Conservation (phyloP, 257 asterid genomes). For the Nicotiana obtusifolia region DNA sequence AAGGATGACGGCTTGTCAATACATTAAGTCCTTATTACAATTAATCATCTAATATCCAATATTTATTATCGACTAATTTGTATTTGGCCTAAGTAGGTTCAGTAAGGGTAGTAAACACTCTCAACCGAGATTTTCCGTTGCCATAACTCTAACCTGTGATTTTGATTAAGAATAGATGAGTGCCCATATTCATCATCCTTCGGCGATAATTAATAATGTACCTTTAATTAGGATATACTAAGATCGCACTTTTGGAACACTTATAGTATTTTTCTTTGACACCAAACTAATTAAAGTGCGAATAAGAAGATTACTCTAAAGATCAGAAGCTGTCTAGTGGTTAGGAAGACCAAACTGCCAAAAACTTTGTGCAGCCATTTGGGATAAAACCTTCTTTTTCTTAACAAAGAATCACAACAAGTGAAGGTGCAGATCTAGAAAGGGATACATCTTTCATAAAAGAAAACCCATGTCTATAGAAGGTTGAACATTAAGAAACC, state of each 20-base stretch:
- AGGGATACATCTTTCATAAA: conserved; percentile 3
- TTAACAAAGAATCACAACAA: not conserved
- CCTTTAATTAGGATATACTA: not conserved
- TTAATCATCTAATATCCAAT: too few species aligned
- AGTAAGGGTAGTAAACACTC: too few species aligned
- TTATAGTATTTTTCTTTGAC: not conserved
- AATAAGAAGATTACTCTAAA: not conserved
- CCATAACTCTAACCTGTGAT: too few species aligned
- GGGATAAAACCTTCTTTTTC: conserved; percentile 4
- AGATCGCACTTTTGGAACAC: not conserved
- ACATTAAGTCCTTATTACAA: too few species aligned
- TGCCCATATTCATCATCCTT: too few species aligned
- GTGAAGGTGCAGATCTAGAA: not conserved
- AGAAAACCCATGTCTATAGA: not conserved
- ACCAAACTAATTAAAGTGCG: not conserved
- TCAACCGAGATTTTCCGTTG: too few species aligned
- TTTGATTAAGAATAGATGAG: too few species aligned
- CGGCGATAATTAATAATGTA: too few species aligned
- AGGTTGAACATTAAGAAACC: not conserved
- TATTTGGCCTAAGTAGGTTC: too few species aligned
- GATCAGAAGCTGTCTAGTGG: not conserved
- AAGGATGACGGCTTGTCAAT: too few species aligned
- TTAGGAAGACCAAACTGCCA: conserved; percentile 9
- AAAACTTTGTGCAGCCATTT: conserved; percentile 1
- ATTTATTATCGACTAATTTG: too few species aligned